These are phyloP conservation scores for Lagenidium sp. DNA, from an alignment of 352 stramenopile species.

Conservation along the genomic window DNA sequence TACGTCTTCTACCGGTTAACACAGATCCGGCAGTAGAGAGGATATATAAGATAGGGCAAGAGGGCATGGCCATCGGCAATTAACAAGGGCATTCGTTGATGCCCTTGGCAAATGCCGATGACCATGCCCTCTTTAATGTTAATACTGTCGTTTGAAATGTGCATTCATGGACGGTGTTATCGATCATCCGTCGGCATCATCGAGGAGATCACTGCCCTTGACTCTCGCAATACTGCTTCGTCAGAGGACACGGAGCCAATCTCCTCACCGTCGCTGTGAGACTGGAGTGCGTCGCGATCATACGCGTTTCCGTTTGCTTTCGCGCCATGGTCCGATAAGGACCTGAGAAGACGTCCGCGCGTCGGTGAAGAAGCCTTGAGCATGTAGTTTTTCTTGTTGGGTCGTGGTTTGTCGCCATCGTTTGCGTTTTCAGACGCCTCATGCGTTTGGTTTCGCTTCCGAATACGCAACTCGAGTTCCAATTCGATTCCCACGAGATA, in stretches of 20 bases:
- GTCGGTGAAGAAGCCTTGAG: too few relatives aligned
- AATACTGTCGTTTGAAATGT: not conserved
- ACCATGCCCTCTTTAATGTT: not conserved
- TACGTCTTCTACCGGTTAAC: constrained; percentile 82
- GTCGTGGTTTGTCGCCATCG: not conserved
- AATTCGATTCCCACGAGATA: constrained; percentile 79
- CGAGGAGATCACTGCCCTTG: constrained; percentile 4
- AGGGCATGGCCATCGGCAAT: too few relatives aligned
- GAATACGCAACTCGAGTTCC: constrained; percentile 61
- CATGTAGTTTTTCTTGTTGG: not conserved
- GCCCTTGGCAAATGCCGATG: too few relatives aligned
- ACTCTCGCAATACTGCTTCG: constrained; percentile 6
- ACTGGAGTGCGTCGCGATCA: constrained; percentile 5
- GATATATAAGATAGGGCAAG: too few relatives aligned
- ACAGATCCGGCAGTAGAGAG: too few relatives aligned
- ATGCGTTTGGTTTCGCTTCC: constrained; percentile 23
- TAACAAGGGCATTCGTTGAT: too few relatives aligned
- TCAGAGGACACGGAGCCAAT: constrained; percentile 13
- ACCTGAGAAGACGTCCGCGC: too few relatives aligned
- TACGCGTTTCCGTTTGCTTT: not conserved
- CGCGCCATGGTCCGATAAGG: not conserved
- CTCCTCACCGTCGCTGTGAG: constrained; percentile 20
- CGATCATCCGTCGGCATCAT: constrained; percentile 10
- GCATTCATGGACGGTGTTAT: constrained; percentile 6
- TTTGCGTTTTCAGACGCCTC: too few relatives aligned